Conservation (phyloP, 2,329 filamentous ascomycete genomes). For the Penicillium hordei region DNA sequence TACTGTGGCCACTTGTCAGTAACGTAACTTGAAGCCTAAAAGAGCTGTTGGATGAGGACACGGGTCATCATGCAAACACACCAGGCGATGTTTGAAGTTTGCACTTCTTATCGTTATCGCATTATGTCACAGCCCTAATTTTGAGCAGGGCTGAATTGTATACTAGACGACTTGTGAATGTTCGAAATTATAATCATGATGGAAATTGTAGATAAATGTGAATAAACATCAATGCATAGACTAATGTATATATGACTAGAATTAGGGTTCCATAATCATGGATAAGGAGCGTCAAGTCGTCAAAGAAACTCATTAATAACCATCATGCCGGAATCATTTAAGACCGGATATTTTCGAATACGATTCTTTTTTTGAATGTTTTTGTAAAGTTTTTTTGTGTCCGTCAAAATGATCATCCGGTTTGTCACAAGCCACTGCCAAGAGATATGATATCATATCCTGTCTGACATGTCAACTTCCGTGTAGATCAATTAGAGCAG, state of each 20-base stretch:
- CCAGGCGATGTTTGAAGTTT: constrained; percentile 12
- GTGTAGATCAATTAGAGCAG: constrained; percentile 15
- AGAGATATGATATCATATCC: not conserved
- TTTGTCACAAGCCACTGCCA: not conserved
- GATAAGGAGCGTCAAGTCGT: constrained; percentile 23
- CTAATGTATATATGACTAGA: constrained; percentile 16
- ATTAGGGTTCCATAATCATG: constrained; percentile 15
- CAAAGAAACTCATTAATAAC: constrained; percentile 14
- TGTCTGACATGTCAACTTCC: not conserved
- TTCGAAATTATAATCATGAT: not conserved
- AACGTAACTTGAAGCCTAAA: constrained; percentile 30
- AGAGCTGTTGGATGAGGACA: constrained; percentile 25
- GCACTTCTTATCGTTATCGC: constrained; percentile 19
- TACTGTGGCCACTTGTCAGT: constrained; percentile 33
- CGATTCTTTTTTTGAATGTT: constrained; percentile 14
- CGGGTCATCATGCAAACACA: constrained; percentile 22
- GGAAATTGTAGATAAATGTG: not conserved
- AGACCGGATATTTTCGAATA: constrained; percentile 3
- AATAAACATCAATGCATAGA: constrained; percentile 15
- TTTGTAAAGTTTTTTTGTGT: not conserved
- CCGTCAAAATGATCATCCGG: not conserved
- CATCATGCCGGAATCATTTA: not conserved
- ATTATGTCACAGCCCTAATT: constrained; percentile 17
- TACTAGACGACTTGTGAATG: not conserved
- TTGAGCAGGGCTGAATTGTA: not conserved